A percentile compares a stretch with the other conserved stretches of the same genome.
phyloP scores from a whole-genome alignment of 2,329 filamentous ascomycete species.

The Lomentospora prolificans region DNA sequence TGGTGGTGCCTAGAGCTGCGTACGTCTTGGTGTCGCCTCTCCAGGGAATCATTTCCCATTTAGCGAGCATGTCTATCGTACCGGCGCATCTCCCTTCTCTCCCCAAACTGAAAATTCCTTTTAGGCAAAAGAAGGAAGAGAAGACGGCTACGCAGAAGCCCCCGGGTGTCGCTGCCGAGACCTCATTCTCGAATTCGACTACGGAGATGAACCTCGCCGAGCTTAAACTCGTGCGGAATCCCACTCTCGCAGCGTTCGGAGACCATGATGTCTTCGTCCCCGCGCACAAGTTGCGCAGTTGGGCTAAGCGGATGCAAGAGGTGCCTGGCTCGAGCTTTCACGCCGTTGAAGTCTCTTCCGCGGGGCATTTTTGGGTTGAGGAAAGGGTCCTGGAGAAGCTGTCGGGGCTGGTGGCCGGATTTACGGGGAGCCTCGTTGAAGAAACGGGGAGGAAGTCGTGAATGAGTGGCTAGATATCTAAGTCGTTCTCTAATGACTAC shows the following conservation, averaged over 20 bases:
- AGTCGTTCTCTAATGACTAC: too few relatives aligned
- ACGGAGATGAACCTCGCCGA: constrained; percentile 25
- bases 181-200: constrained; percentile 13
- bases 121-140: constrained; percentile 5
- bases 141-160: constrained; percentile 8
- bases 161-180: constrained; percentile 15
- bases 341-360: constrained; percentile 37
- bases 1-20: constrained; percentile 30
- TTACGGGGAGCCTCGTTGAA: constrained; percentile 14
- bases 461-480: too few relatives aligned
- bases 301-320: constrained; percentile 47
- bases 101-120: constrained; percentile 10
- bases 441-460: too few relatives aligned
- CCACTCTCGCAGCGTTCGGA: constrained; percentile 65
- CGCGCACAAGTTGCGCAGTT: constrained; percentile 52
- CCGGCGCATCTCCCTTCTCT: constrained; percentile 17
- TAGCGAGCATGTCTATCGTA: constrained; percentile 52
- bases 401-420: constrained; percentile 19
- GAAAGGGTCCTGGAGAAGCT: constrained; percentile 32
- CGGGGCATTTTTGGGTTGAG: constrained; percentile 57
- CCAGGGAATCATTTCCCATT: constrained; percentile 45
- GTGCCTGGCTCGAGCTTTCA: constrained; percentile 34
- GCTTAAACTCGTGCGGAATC: constrained; percentile 45
- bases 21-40: constrained; percentile 63
- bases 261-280: constrained; percentile 66